Percentiles rank a stretch among this genome's conserved stretches.
These are phyloP conservation scores for Cercophora newfieldiana DNA, from an alignment of 495 filamentous ascomycete species.

Conservation along the genomic window DNA sequence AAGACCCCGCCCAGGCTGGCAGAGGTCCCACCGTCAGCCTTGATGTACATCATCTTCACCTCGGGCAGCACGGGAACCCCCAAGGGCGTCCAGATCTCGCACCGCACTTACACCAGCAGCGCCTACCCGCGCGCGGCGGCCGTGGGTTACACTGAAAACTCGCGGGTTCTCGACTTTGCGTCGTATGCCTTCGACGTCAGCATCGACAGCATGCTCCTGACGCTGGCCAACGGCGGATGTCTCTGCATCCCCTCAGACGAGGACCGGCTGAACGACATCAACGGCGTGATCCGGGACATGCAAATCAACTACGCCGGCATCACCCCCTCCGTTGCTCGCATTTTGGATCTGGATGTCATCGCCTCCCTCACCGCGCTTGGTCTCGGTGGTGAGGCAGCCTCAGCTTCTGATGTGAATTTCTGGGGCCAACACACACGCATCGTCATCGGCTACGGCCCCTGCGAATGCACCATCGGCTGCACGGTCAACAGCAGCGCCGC, in stretches of 20 bases:
- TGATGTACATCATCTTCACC: conserved; percentile 57
- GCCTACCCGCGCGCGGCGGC: conserved; percentile 20
- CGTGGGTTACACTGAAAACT: conserved; percentile 20
- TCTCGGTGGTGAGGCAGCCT: conserved; percentile 28
- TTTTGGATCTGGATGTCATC: conserved; percentile 21
- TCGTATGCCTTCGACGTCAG: conserved; percentile 61
- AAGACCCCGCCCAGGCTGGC: neutral
- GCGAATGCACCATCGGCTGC: conserved; percentile 50
- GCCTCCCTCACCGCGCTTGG: conserved; percentile 24
- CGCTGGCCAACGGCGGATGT: conserved; percentile 46
- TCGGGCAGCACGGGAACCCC: conserved; percentile 62
- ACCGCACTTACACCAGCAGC: conserved; percentile 40
- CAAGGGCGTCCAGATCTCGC: conserved; percentile 46
- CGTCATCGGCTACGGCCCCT: conserved; percentile 57
- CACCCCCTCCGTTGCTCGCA: conserved; percentile 28
- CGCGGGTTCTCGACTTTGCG: conserved; percentile 59
- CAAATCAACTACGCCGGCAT: conserved; percentile 28
- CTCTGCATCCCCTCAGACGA: conserved; percentile 40
- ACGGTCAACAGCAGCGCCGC: conserved; percentile 47
- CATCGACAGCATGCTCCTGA: conserved; percentile 56
- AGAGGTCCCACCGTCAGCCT: conserved; percentile 17
- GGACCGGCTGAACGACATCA: conserved; percentile 32
- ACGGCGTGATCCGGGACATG: conserved; percentile 31
- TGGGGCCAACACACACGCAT: conserved; percentile 37
- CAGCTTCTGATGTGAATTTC: conserved; percentile 16